These are phyloP conservation scores for Magnaporthales sp. DNA, from an alignment of 2,329 filamentous ascomycete species.

Conservation along the genomic window DNA sequence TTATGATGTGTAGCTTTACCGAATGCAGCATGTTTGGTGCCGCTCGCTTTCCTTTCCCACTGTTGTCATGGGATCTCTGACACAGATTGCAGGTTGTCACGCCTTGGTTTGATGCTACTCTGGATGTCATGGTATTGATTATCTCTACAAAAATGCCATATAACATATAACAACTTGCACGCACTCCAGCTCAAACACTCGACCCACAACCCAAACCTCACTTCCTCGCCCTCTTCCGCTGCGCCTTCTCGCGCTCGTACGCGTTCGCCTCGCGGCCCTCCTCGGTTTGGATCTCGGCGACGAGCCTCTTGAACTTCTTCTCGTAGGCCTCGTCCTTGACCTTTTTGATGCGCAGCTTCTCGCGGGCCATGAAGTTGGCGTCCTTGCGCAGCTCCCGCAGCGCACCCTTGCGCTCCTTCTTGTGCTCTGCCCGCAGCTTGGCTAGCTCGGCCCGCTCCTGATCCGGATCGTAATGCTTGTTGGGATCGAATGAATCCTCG, in stretches of 20 bases:
- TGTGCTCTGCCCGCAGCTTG: constrained; percentile 84
- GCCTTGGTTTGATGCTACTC: background rate
- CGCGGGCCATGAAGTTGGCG: constrained; percentile 83
- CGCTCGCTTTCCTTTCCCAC: too few species aligned
- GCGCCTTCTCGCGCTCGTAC: constrained; percentile 79
- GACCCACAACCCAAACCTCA: background rate
- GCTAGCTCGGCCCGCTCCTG: constrained; percentile 77
- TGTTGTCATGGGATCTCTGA: background rate
- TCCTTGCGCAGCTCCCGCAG: constrained; percentile 93
- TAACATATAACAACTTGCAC: background rate
- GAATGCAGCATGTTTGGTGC: too few species aligned
- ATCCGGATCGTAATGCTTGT: constrained; percentile 95
- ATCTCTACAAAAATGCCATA: background rate
- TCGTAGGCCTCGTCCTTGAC: constrained; percentile 89
- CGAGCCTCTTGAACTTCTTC: constrained; percentile 85
- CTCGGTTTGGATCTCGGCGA: constrained; percentile 92
- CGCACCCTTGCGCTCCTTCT: constrained; percentile 90
- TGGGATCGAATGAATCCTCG: constrained; percentile 88
- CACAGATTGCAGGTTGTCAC: background rate
- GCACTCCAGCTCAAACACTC: background rate
- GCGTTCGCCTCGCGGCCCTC: constrained; percentile 79
- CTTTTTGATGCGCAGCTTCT: constrained; percentile 88
- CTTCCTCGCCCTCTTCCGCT: constrained; percentile 58
- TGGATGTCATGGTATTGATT: background rate
- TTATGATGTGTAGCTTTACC: background rate